Base-by-base conservation (phyloP, 1,284 basidiomycete genomes). In the Clitocybe nebularis region DNA sequence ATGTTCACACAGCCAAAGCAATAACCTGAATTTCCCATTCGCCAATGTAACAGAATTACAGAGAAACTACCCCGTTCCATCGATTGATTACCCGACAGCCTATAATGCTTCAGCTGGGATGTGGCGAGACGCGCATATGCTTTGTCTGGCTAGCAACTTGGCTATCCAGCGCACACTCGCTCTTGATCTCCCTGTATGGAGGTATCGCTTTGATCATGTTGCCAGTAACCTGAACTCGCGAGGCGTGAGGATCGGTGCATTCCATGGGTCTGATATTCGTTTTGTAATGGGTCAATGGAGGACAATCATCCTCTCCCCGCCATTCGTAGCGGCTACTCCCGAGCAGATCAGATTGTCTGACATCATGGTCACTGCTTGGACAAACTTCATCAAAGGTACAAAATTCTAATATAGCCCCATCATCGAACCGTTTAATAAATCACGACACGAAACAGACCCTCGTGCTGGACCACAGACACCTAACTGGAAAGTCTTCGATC, bases 41-140 rank as follows among this genome's bases (percentile, higher is more conserved):
- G 48, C 60, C n/a, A 33, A 52, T 36, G 43, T 58, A 22, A 39
- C 50, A 7, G 28, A 41, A 2, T 49, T 63, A 5, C 41, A 61
- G 46, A 36, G 34, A 16, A 41, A 49, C 42, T 63, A 63, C 37
- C 56, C 59, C 7, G 60, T 63, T 35, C 59, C 58, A 6, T 61
- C 60, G 0, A 22, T 20, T 17, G 48, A 44, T 11, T 63, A 58
- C 43, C 58, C 56, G 19, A 56, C 55, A 4, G 60, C 59, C 0
- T 62, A 62, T 49, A 62, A 62, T 41, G 60, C 61, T 1, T 55
- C 58, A 3, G 59, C 61, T 2, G 60, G 55, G 9, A 71, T 72
- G 49, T 72, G 67, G 69, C 54, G 68, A 35, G 69, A 71, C 43
- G 69, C 67, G 8, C 68, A 71, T 46, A 71, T 72, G 69, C 56